Evolutionary conservation across 768 basidiomycete species (phyloP), one percentile per base, ranked within the genome.

Genomic region (Pholiota microspora): DNA sequence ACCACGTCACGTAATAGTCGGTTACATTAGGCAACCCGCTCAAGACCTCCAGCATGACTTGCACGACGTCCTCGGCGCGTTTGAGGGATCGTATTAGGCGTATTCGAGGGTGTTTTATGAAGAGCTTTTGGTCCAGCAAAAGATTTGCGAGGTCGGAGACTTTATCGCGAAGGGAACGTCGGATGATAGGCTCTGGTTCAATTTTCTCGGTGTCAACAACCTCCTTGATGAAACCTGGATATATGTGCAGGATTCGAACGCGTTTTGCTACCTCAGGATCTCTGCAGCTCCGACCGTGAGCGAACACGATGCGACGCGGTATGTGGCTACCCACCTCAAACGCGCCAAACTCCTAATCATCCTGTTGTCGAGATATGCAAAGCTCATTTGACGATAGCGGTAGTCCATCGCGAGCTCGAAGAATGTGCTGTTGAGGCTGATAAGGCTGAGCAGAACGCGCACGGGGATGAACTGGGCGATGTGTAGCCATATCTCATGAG

Each of bases 1-100:
- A 72, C 79, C 78, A 81, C 34, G 75, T 74, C 54, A 81, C 75
- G 54, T 79, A 75, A 61, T 78, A 79, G 59, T 79, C 75, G 12
- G 72, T 74, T 9, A 81, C 67, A 50, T 77, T 74, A 16, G 75
- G 76, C 7, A 81, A 69, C 1, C 71, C 68, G 15, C 69, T 68
- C 16, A 81, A 70, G 16, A 78, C 73, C 23, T 79, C 71, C 10
- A 74, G 63, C 66, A 80, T 67, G 12, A 71, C 62, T 40, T 69
- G 67, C 6, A 76, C 69, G 18, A 79, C 61, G 45, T 79, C 75
- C 32, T 73, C 70, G 2, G 71, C 64, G 8, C 68, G 69, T 46
- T 63, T 68, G 25, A 71, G 66, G 6, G 68, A 62, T 23, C 63
- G 66, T 5, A 67, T 57, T 24, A 67, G 54, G 31, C 68, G 66